Conservation (phyloP, 441 rosid species). For the Mallotus japonicus region DNA sequence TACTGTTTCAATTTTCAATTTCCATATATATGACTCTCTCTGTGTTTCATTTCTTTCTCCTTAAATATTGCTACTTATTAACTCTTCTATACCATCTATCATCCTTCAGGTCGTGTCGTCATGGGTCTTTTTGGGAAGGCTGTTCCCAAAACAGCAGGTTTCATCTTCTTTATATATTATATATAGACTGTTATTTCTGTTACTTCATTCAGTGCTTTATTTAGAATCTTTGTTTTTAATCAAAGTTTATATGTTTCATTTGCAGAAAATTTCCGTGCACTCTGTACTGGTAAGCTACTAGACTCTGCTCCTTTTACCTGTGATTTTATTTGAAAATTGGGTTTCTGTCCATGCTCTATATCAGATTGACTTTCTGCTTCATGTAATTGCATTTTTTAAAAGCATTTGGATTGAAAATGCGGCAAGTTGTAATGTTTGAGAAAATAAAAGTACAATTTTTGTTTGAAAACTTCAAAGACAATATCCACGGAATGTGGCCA, state of each 20-base stretch:
- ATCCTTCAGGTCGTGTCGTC: constrained; percentile 62
- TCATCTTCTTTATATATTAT: constrained; percentile 8
- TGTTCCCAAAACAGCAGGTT: constrained; percentile 62
- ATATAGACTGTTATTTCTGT: background rate
- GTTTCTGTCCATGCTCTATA: background rate
- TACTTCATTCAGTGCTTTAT: background rate
- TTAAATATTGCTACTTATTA: too few species aligned
- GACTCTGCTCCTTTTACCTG: constrained; percentile 34
- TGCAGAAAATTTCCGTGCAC: constrained; percentile 93
- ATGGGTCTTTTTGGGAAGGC: constrained; percentile 76
- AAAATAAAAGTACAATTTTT: background rate
- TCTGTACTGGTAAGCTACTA: constrained; percentile 91
- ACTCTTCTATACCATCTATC: background rate
- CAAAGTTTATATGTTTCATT: background rate
- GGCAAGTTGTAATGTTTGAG: background rate
- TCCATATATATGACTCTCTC: too few species aligned
- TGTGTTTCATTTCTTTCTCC: too few species aligned
- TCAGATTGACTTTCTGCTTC: background rate
- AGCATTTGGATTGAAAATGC: background rate
- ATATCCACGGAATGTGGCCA: background rate
- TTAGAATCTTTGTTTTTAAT: constrained; percentile 12
- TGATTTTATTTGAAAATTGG: background rate
- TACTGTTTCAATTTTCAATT: too few species aligned
- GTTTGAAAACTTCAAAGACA: background rate
- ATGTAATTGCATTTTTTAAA: background rate